Percentiles rank a stretch among this genome's conserved stretches.
Conservation (phyloP, 2,329 filamentous ascomycete species). For the Paracoccidioides brasiliensis region DNA sequence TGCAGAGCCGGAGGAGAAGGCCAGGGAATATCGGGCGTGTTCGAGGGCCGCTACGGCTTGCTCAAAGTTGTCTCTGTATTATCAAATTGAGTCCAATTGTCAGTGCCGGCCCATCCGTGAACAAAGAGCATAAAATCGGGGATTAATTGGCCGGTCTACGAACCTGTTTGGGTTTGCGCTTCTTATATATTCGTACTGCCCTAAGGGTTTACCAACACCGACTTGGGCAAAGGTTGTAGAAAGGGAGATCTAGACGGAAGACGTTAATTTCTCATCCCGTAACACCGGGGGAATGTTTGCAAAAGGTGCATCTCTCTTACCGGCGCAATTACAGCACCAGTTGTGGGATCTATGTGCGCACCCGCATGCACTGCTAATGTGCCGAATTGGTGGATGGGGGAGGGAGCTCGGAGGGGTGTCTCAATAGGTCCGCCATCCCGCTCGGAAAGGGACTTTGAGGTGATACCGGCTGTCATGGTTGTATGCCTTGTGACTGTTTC, state of each 20-base stretch:
- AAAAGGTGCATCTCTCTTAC: slow-evolving; percentile 27
- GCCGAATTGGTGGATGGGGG: slow-evolving; percentile 69
- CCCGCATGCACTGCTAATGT: slow-evolving; percentile 93
- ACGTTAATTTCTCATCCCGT: slow-evolving; percentile 8
- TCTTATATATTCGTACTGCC: slow-evolving; percentile 83
- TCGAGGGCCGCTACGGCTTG: slow-evolving; percentile 81
- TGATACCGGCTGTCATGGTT: slow-evolving; percentile 15
- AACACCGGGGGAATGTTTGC: not conserved
- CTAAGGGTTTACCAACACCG: slow-evolving; percentile 73
- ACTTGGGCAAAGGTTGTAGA: slow-evolving; percentile 95
- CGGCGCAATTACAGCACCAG: slow-evolving; percentile 88
- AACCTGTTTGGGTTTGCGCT: slow-evolving; percentile 82
- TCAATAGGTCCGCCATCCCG: slow-evolving; percentile 45
- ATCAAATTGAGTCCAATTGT: slow-evolving; percentile 6
- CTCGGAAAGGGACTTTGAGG: slow-evolving; percentile 14
- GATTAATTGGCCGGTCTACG: not conserved
- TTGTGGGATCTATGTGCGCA: slow-evolving; percentile 75
- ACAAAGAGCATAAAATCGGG: not conserved
- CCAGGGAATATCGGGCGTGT: slow-evolving; percentile 81
- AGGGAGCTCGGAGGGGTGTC: slow-evolving; percentile 59
- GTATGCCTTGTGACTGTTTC: not conserved
- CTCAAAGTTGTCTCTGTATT: slow-evolving; percentile 71
- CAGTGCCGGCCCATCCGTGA: not conserved
- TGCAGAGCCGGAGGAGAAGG: slow-evolving; percentile 87
- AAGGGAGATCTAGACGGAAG: slow-evolving; percentile 57